Conservation (phyloP, 805 yeast genomes). For the Saccharomycopsis fibuligera region DNA sequence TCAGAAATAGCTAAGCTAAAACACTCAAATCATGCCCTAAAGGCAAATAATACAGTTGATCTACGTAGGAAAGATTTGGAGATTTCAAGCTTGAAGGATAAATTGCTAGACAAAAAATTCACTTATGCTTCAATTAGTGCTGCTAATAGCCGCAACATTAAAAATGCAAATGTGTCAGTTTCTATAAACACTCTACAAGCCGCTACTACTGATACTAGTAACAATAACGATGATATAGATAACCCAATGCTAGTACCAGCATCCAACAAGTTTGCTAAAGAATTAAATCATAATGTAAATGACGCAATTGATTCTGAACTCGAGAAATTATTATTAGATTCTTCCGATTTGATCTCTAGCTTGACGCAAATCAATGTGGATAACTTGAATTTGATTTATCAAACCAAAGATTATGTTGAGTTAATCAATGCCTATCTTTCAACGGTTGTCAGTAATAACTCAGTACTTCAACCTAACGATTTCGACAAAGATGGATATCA, state of each 20-base stretch:
- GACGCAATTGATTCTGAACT: slow-evolving; percentile 20
- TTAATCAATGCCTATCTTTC: not conserved
- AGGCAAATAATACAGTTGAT: slow-evolving; percentile 8
- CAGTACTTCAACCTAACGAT: no score
- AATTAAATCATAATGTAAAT: not conserved
- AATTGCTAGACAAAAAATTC: slow-evolving; percentile 7
- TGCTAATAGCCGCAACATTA: not conserved
- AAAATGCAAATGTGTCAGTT: no score
- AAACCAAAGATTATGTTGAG: slow-evolving; percentile 2
- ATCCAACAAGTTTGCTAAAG: not conserved
- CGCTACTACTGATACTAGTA: not conserved
- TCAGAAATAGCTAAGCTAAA: not conserved
- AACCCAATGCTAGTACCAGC: slow-evolving; percentile 1
- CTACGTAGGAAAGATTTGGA: slow-evolving; percentile 17
- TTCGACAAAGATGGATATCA: not conserved
- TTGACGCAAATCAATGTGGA: slow-evolving; percentile 10
- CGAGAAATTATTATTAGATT: slow-evolving; percentile 16
- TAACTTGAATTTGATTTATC: slow-evolving; percentile 1
- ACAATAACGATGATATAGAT: not conserved
- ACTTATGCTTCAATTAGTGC: not conserved
- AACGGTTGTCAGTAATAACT: no score
- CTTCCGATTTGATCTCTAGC: slow-evolving; percentile 16
- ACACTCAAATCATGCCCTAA: slow-evolving; percentile 3
- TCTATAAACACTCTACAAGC: not conserved
- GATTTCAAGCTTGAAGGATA: slow-evolving; percentile 14